These are phyloP conservation scores for Aspergillus panamensis DNA, from an alignment of 495 filamentous ascomycete species.

Conservation along the genomic window DNA sequence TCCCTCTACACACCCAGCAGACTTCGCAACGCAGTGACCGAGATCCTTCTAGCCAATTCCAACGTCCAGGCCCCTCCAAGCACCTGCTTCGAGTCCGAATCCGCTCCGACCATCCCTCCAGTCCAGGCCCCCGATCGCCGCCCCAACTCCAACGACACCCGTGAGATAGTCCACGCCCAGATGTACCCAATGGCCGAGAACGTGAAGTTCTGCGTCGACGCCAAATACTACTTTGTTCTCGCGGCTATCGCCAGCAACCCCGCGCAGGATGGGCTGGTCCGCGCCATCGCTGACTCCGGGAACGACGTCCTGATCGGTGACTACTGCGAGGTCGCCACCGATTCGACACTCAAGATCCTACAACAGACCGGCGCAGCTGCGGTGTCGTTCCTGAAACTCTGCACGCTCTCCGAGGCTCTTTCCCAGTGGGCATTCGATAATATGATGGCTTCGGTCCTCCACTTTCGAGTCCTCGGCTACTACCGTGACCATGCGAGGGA, in stretches of 20 bases:
- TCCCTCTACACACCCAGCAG: not conserved
- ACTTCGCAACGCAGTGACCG: conserved; percentile 5
- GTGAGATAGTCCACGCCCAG: conserved; percentile 3
- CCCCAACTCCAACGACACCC: conserved; percentile 13
- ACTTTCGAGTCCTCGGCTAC: conserved; percentile 23
- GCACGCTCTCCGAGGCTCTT: conserved; percentile 10
- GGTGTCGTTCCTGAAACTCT: conserved; percentile 22
- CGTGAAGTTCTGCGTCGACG: conserved; percentile 24
- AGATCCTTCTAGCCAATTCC: conserved; percentile 14
- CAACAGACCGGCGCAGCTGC: conserved; percentile 21
- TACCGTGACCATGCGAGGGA: conserved; percentile 17
- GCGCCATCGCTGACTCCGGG: conserved; percentile 21
- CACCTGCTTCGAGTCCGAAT: conserved; percentile 11
- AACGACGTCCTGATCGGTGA: conserved; percentile 27
- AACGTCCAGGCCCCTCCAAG: conserved; percentile 11
- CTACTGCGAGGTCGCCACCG: conserved; percentile 24
- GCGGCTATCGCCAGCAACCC: conserved; percentile 10
- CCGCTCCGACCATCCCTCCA: not conserved
- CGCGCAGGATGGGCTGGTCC: conserved; percentile 17
- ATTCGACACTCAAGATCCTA: conserved; percentile 7
- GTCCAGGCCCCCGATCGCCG: conserved; percentile 23
- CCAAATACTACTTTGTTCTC: conserved; percentile 20
- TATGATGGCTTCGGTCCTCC: conserved; percentile 2
- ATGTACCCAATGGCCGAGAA: conserved; percentile 19
- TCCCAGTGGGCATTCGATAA: not conserved